Conservation (phyloP, 495 filamentous ascomycete species). For the Neurospora sp. region DNA sequence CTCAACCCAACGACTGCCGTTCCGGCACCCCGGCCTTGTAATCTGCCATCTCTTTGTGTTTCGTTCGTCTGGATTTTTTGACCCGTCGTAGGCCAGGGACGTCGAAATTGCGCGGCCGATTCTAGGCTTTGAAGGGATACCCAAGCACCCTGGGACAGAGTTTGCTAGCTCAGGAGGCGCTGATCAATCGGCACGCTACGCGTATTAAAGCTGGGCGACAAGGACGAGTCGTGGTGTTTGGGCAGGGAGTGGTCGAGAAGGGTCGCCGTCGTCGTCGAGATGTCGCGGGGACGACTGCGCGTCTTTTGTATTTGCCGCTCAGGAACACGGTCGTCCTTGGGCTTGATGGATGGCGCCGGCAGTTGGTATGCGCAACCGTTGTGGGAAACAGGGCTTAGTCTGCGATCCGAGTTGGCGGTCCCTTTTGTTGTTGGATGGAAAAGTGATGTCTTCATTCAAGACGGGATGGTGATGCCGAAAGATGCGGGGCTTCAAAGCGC, state of each 20-base stretch:
- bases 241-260: not conserved
- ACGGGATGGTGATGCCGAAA: too few species aligned
- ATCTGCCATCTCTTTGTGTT: not conserved
- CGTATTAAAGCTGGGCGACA: not conserved
- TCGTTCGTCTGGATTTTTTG: not conserved
- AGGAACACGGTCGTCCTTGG: not conserved
- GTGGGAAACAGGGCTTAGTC: not conserved
- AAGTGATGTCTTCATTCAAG: not conserved
- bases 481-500: not conserved
- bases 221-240: not conserved
- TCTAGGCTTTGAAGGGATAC: not conserved
- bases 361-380: not conserved
- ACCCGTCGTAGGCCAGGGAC: not conserved
- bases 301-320: not conserved
- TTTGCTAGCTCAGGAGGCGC: not conserved
- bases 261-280: not conserved
- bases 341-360: too few species aligned
- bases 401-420: too few species aligned
- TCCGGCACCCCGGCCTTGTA: not conserved
- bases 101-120: not conserved
- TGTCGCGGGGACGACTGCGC: not conserved
- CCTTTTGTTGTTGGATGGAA: not conserved
- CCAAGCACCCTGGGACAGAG: not conserved
- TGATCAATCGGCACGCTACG: not conserved
- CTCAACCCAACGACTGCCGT: not conserved